phyloP scores from a whole-genome alignment of 306 rosid species.

The Quercus ilex region DNA sequence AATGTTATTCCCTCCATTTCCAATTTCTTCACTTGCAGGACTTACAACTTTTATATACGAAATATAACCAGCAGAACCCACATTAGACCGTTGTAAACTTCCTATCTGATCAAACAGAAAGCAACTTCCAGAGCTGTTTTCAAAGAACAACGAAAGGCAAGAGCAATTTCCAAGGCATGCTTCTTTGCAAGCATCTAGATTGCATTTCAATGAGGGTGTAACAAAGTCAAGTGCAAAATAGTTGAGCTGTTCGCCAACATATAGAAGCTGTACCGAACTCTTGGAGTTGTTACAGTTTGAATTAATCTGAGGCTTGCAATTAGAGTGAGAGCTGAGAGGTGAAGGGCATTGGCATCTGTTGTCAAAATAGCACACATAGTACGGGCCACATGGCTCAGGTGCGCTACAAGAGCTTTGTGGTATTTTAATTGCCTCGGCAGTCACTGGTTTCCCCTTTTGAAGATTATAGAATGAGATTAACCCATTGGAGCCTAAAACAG shows the following conservation, averaged over 20 bases:
- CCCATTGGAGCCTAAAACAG: conserved; percentile 36
- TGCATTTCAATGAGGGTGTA: conserved; percentile 20
- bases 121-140: conserved; percentile 25
- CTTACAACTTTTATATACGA: conserved; percentile 21
- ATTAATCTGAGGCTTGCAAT: conserved; percentile 22
- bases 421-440: conserved; percentile 20
- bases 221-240: conserved; percentile 33
- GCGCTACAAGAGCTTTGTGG: conserved; percentile 28
- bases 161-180: conserved; percentile 33
- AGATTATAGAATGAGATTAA: conserved; percentile 21
- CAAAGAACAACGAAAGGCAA: conserved; percentile 35
- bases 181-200: conserved; percentile 25
- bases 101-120: conserved; percentile 37
- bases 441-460: conserved; percentile 19
- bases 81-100: conserved; percentile 19
- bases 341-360: conserved; percentile 37
- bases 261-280: conserved; percentile 22
- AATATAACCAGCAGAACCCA: conserved; percentile 21
- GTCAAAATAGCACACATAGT: conserved; percentile 25
- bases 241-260: conserved; percentile 26
- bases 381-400: conserved; percentile 41
- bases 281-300: conserved; percentile 24
- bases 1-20: neutral
- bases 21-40: neutral
- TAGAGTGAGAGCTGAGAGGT: conserved; percentile 14